Evolutionary conservation across 1,284 basidiomycete genomes (phyloP).

Genomic region (Malassezia cuniculi): DNA sequence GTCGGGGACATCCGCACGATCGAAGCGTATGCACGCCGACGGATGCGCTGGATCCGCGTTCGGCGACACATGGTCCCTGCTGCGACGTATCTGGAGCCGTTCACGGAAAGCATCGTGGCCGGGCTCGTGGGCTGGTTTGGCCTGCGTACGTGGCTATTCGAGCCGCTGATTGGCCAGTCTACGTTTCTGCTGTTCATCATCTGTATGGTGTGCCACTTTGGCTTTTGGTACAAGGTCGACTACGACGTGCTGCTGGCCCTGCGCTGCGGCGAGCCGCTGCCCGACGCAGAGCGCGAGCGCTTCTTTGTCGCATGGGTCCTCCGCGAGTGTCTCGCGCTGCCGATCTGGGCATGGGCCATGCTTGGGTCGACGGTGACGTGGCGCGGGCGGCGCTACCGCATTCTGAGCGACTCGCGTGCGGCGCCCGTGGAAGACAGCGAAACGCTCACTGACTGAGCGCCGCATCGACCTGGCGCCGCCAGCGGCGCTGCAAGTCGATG

Average conservation of each 20-base stretch:
- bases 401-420: slow-evolving; percentile 10
- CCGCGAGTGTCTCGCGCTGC: slow-evolving; percentile 35
- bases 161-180: background rate
- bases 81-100: slow-evolving; percentile 37
- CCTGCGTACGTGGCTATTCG: slow-evolving; percentile 15
- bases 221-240: slow-evolving; percentile 17
- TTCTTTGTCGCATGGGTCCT: slow-evolving; percentile 26
- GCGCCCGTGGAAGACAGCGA: background rate
- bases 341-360: slow-evolving; percentile 42
- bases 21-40: slow-evolving; percentile 29
- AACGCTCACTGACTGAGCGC: background rate
- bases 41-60: slow-evolving; percentile 45
- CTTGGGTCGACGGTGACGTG: slow-evolving; percentile 18
- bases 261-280: slow-evolving; percentile 11
- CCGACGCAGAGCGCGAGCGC: slow-evolving; percentile 7
- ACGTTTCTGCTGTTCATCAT: slow-evolving; percentile 1
- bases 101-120: slow-evolving; percentile 39
- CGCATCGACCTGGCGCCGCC: slow-evolving; percentile 1
- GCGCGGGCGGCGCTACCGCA: slow-evolving; percentile 12
- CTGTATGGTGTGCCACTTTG: slow-evolving; percentile 9
- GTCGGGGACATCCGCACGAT: slow-evolving; percentile 41
- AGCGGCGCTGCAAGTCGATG: slow-evolving; percentile 6
- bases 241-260: slow-evolving; percentile 16
- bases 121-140: slow-evolving; percentile 30
- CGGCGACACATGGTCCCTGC: slow-evolving; percentile 39